phyloP scores from a whole-genome alignment of 192 early-diverging fungal species.

The Coemansia sp. region DNA sequence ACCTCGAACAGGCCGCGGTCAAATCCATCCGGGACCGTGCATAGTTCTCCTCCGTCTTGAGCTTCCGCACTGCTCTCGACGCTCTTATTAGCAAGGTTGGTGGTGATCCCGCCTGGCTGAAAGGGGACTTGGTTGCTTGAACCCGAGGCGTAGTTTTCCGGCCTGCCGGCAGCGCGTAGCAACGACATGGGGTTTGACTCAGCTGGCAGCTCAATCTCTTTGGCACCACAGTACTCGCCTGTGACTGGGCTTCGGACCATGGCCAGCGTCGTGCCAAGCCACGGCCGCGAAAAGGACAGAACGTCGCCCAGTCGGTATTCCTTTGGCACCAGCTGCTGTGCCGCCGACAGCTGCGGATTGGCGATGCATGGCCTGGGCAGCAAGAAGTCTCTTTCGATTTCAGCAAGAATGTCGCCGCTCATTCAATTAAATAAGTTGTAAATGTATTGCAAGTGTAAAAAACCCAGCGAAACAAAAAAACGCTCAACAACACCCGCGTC shows the following conservation, averaged over 20 bases:
- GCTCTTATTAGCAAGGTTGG: background rate
- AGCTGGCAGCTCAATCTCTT: slow-evolving; percentile 5
- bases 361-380: slow-evolving; percentile 17
- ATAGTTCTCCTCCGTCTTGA: slow-evolving; percentile 12
- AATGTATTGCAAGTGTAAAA: no score
- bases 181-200: slow-evolving; percentile 40
- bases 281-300: slow-evolving; percentile 18
- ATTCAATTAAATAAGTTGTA: no score
- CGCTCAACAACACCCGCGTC: no score
- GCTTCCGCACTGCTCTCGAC: background rate
- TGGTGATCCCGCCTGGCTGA: slow-evolving; percentile 38
- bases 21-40: slow-evolving; percentile 44
- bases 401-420: slow-evolving; percentile 14
- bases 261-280: slow-evolving; percentile 17
- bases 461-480: no score
- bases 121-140: slow-evolving; percentile 36
- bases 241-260: slow-evolving; percentile 39
- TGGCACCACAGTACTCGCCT: slow-evolving; percentile 34
- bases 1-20: slow-evolving; percentile 37
- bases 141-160: slow-evolving; percentile 33
- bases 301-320: slow-evolving; percentile 19
- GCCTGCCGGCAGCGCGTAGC: slow-evolving; percentile 16
- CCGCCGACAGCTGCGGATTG: slow-evolving; percentile 29
- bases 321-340: slow-evolving; percentile 15
- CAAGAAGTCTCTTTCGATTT: slow-evolving; percentile 38